Conservation (phyloP, 2,329 filamentous ascomycete genomes). For the Paracamarosporium sp. region DNA sequence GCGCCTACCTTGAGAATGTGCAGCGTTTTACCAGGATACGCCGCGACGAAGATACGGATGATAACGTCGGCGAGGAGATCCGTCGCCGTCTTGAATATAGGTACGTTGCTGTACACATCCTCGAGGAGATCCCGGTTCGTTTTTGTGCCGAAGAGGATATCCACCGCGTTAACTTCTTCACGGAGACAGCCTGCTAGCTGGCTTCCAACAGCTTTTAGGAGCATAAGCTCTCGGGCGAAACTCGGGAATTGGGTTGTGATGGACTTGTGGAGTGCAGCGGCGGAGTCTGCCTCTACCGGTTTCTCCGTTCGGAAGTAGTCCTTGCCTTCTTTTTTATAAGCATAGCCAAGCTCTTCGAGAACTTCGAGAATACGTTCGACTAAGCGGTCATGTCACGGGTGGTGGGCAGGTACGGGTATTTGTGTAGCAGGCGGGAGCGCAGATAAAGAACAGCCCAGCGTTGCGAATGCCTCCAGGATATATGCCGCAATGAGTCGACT, state of each 20-base stretch:
- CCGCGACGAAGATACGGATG: not conserved
- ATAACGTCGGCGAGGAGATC: not conserved
- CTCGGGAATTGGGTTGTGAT: not conserved
- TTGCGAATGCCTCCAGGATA: too few relatives aligned
- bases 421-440: too few relatives aligned
- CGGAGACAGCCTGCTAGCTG: conserved; percentile 6
- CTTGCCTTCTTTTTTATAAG: too few relatives aligned
- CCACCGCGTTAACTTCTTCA: not conserved
- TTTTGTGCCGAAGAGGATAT: not conserved
- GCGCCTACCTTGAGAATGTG: not conserved
- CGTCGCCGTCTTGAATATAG: conserved; percentile 14
- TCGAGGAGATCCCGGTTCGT: conserved; percentile 27
- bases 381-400: too few relatives aligned
- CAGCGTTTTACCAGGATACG: too few relatives aligned
- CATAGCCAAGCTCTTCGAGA: not conserved
- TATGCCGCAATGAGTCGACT: too few relatives aligned
- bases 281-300: not conserved
- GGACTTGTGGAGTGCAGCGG: not conserved
- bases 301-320: too few relatives aligned
- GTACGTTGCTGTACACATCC: conserved; percentile 45
- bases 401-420: too few relatives aligned
- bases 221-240: conserved; percentile 1
- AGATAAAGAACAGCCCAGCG: too few relatives aligned
- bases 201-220: not conserved
- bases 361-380: too few relatives aligned